Evolutionary conservation across 2,329 filamentous ascomycete genomes (phyloP), one percentile per base, ranked within the genome.

Genomic region (Aspergillus sp.): DNA sequence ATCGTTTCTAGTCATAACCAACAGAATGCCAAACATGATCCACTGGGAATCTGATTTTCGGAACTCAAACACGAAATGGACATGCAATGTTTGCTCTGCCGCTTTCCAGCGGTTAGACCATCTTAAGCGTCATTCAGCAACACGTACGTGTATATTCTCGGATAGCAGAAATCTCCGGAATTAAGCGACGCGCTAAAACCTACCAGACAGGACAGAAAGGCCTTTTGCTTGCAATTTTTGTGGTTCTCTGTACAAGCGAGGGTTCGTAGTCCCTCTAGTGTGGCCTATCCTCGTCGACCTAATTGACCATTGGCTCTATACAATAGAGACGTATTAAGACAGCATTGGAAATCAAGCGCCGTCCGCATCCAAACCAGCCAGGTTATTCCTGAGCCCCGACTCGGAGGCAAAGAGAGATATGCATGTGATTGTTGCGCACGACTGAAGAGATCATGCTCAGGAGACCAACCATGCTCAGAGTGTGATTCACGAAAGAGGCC

Each of bases 381-480:
- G 8, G 56, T 53, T 13, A 66, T 69, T 8, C 68, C 67, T 18
- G 57, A 66, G 12, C 60, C 62, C 20, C 60, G 60, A 13, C 61
- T 58, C 30, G 64, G 66, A 2, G 67, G 67, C 11, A 70, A 70
- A 45, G 64, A 66, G 38, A 68, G 65, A 38, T 63, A 66, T 30
- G 68, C 68, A n/a, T 71, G 68, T 55, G 68, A 71, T 55, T 63
- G 62, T 30, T 71, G 66, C 48, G 67, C 66, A 4, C 61, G 50
- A 39, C 59, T 69, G 4, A 66, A 67, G 52, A 69, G 68, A 36
- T 67, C 64, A 13, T 70, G 68, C 41, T 64, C 57, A 26, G 66
- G 66, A 7, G 56, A 62, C 12, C 38, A 45, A 5, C 66, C 67
- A 2, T 70, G 67, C 22, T 45, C 57, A 1, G 66, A 69, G 41